Conservation (phyloP, 768 basidiomycete genomes). For the Plicaturopsis crispa region DNA sequence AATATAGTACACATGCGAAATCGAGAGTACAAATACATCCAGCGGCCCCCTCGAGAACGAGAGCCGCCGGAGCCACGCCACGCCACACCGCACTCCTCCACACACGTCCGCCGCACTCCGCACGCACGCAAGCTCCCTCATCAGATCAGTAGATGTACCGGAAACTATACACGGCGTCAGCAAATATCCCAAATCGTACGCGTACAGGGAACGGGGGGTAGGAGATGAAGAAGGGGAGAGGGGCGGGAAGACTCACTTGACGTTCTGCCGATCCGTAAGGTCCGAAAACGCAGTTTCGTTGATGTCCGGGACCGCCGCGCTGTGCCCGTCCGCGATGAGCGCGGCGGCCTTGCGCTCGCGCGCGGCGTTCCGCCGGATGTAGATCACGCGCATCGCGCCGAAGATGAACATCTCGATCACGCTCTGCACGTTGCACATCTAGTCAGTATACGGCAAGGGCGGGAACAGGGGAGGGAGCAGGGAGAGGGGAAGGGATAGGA, state of each 20-base stretch:
- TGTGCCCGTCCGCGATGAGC: background rate
- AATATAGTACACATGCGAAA: too few relatives aligned
- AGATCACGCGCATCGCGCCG: conserved; percentile 1
- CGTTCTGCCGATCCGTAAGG: conserved; percentile 8
- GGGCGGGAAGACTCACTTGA: conserved; percentile 5
- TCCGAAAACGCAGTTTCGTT: conserved; percentile 8
- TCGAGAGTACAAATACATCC: too few relatives aligned
- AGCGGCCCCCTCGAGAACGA: too few relatives aligned
- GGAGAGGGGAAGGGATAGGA: too few relatives aligned
- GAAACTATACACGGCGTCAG: too few relatives aligned
- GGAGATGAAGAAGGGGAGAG: background rate
- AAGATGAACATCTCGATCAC: conserved; percentile 9
- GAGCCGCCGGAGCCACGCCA: too few relatives aligned
- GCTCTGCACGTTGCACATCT: too few relatives aligned
- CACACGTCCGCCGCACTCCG: too few relatives aligned
- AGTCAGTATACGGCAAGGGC: too few relatives aligned
- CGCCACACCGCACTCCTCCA: too few relatives aligned
- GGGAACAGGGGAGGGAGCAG: too few relatives aligned
- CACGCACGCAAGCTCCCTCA: background rate
- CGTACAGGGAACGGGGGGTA: background rate
- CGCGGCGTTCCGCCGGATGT: conserved; percentile 1
- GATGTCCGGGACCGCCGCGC: background rate
- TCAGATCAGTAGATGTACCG: conserved; percentile 6
- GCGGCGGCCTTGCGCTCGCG: conserved; percentile 1
- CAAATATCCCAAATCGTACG: too few relatives aligned